Conservation (phyloP, 306 rosid species). For the Ceratonia siliqua region DNA sequence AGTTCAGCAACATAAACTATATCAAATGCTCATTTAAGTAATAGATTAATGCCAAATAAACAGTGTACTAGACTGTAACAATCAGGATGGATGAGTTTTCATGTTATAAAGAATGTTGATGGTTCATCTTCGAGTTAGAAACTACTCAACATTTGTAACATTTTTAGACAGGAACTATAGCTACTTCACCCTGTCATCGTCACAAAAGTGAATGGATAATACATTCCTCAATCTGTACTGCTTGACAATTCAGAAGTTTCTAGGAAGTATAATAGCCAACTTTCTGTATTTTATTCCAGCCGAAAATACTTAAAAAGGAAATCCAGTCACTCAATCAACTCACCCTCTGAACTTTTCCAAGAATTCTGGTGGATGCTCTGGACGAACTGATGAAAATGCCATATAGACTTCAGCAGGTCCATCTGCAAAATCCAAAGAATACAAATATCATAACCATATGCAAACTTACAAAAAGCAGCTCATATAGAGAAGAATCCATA, state of each 20-base stretch:
- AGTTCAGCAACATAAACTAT: constrained; percentile 14
- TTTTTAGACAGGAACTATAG: background rate
- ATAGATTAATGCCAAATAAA: background rate
- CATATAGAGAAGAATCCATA: background rate
- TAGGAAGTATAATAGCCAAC: background rate
- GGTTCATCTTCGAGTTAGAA: constrained; percentile 2
- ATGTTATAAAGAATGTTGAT: constrained; percentile 20
- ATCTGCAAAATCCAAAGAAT: constrained; percentile 52
- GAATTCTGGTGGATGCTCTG: constrained; percentile 84
- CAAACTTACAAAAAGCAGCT: background rate
- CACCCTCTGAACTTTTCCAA: constrained; percentile 85
- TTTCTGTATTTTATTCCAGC: constrained; percentile 14
- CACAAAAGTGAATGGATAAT: constrained; percentile 5
- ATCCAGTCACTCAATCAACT: constrained; percentile 44
- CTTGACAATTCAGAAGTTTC: background rate
- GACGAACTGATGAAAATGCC: constrained; percentile 93
- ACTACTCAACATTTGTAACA: constrained; percentile 17
- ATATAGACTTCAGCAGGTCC: constrained; percentile 93
- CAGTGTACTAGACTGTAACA: background rate
- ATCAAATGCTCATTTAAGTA: constrained; percentile 13
- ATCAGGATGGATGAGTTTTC: constrained; percentile 24
- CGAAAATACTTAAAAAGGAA: background rate
- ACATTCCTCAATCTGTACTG: background rate
- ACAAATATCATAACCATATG: constrained; percentile 9
- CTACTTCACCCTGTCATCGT: constrained; percentile 1